These are phyloP conservation scores for Kingdonia uniflora DNA, from an alignment of 164 flowering plant genomes.

Conservation along the genomic window DNA sequence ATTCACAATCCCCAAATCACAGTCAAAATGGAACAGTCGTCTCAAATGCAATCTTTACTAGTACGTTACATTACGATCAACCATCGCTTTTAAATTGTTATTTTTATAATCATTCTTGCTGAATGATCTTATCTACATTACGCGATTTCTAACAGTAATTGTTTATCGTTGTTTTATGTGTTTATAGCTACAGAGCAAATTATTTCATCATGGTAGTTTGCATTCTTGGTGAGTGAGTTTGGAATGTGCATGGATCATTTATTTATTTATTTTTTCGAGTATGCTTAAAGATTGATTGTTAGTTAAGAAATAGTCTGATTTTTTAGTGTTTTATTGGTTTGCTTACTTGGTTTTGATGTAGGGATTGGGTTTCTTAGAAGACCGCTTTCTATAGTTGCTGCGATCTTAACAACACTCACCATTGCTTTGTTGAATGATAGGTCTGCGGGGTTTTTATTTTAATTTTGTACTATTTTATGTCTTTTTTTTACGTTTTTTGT, in stretches of 20 bases:
- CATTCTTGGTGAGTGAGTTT: slow-evolving; percentile 50
- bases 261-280: too few relatives aligned
- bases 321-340: background rate
- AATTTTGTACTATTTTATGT: background rate
- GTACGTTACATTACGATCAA: too few relatives aligned
- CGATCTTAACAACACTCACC: slow-evolving; percentile 58
- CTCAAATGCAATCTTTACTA: slow-evolving; percentile 92
- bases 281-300: background rate
- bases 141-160: background rate
- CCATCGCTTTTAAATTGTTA: too few relatives aligned
- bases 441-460: slow-evolving; percentile 10
- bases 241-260: too few relatives aligned
- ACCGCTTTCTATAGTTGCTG: slow-evolving; percentile 83
- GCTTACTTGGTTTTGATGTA: slow-evolving; percentile 9
- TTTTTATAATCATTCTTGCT: background rate
- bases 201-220: slow-evolving; percentile 69
- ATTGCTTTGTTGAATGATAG: slow-evolving; percentile 89
- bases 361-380: slow-evolving; percentile 79
- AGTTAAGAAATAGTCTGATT: background rate
- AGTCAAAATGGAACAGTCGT: slow-evolving; percentile 71
- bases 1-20: slow-evolving; percentile 71
- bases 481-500: too few relatives aligned
- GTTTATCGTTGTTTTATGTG: slow-evolving; percentile 14
- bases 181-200: slow-evolving; percentile 81
- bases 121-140: background rate